A percentile compares a stretch with the other conserved stretches of the same genome.
Evolutionary conservation across 257 asterid species (phyloP).

Genomic region (Jaltomata sinuosa): DNA sequence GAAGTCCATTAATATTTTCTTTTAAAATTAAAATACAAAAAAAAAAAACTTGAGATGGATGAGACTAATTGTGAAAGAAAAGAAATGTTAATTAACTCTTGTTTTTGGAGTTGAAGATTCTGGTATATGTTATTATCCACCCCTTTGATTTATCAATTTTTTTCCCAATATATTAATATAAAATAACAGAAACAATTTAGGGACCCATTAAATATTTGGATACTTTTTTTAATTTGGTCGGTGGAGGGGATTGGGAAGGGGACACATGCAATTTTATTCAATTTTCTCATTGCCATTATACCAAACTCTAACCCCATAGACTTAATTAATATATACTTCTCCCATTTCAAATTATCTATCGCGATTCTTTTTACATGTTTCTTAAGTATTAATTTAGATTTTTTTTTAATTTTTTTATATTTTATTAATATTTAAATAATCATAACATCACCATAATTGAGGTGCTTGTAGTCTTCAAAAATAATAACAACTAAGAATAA

Average conservation of each 20-base stretch:
- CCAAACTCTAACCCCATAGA: neutral
- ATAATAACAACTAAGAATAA: neutral
- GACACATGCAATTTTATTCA: neutral
- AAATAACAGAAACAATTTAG: neutral
- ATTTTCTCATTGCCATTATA: neutral
- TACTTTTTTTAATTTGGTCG: slow-evolving; percentile 11
- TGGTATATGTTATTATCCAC: neutral
- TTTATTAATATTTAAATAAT: neutral
- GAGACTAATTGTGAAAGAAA: neutral
- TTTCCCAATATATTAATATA: neutral
- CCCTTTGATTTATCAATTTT: neutral
- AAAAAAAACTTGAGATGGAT: neutral
- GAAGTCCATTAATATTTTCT: neutral
- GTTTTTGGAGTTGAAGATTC: neutral
- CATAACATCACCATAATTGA: too few species aligned
- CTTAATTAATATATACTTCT: neutral
- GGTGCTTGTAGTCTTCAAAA: too few species aligned
- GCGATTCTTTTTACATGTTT: too few species aligned
- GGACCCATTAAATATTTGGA: neutral
- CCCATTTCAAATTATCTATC: too few species aligned
- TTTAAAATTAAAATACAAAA: neutral
- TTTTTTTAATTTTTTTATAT: too few species aligned
- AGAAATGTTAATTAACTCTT: neutral
- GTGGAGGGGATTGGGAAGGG: slow-evolving; percentile 9
- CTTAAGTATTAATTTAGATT: too few species aligned